Evolutionary conservation across 202 grass and related monocot species (phyloP).

Genomic region (Panicum virgatum): DNA sequence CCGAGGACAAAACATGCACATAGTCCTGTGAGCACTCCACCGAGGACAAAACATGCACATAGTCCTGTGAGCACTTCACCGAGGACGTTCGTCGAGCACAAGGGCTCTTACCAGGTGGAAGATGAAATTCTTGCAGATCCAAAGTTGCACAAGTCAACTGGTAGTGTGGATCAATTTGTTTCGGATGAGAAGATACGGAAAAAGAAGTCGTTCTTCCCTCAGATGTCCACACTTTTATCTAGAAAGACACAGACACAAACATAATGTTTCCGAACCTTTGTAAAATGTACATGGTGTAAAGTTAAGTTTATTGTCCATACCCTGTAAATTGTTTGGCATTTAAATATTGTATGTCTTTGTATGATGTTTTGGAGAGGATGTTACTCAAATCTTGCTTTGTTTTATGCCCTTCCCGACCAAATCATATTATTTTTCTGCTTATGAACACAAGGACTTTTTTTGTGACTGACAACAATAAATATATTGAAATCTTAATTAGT

Average conservation of each 20-base stretch:
- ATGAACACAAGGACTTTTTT: not conserved
- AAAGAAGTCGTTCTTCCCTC: constrained; percentile 77
- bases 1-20: constrained; percentile 20
- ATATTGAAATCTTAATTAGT: not conserved
- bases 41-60: constrained; percentile 34
- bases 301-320: constrained; percentile 32
- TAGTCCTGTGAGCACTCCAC: constrained; percentile 44
- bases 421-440: not conserved
- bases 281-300: constrained; percentile 46
- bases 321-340: constrained; percentile 34
- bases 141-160: constrained; percentile 34
- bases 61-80: constrained; percentile 43
- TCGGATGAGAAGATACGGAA: constrained; percentile 45
- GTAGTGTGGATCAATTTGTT: constrained; percentile 35
- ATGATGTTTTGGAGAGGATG: constrained; percentile 10
- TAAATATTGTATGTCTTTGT: not conserved
- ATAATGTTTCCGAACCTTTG: constrained; percentile 3
- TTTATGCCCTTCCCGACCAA: not conserved
- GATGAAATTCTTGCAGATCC: constrained; percentile 32
- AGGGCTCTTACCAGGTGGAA: constrained; percentile 36
- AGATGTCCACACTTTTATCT: constrained; percentile 48
- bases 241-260: constrained; percentile 44
- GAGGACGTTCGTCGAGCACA: constrained; percentile 28
- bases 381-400: constrained; percentile 14
- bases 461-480: not conserved